Base-by-base conservation (phyloP, 2,329 filamentous ascomycete genomes). In the Didymella lethalis region DNA sequence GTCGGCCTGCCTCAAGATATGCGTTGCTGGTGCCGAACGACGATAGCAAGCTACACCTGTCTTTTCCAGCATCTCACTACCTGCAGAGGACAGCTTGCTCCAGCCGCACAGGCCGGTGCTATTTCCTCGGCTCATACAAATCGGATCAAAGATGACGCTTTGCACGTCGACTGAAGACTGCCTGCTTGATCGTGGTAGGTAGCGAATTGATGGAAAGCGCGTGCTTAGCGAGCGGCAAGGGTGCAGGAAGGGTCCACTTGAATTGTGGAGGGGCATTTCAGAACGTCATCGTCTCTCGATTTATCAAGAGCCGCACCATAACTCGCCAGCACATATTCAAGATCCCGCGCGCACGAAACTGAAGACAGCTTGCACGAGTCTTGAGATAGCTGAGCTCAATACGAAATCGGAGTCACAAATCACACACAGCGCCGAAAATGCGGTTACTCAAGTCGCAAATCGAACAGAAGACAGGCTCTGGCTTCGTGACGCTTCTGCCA, bases 391-490 rank as follows among this genome's bases (percentile, higher is more conserved):
- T 32, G 11, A 20, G 29, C 14, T 25, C 10, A 8, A 25, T 23
- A 41, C 28, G 43, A 23, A 7, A 43, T 20, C 2, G 41, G 11
- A 25, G 45, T 28, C 7, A 38, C 11, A 36, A 4, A 40, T 23
- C 18, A 48, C 7, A 41, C 34, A 50, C 7, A 34, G 26, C 53
- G 16, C 32, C 8, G 48, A 41, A 41, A 29, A 91, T 91, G 89
- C 84, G 85, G 57, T 81, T 91, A 43, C 83, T 90, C 67, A 90
- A 88, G 73, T 85, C 87, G 60, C 83, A 84, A 59, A 88, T 91
- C 64, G 86, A 90, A 57, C 65, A 72, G 68, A 84, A 84, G 59
- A 84, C 88, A 76, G 88, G 87, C 77, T 85, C 86, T 1, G 89
- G 89, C 28, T 71, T 80, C 31, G 86, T 88, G 53, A 89, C 86